Evolutionary conservation across 106 monocot genomes (phyloP).

Genomic region (Platanthera zijinensis): DNA sequence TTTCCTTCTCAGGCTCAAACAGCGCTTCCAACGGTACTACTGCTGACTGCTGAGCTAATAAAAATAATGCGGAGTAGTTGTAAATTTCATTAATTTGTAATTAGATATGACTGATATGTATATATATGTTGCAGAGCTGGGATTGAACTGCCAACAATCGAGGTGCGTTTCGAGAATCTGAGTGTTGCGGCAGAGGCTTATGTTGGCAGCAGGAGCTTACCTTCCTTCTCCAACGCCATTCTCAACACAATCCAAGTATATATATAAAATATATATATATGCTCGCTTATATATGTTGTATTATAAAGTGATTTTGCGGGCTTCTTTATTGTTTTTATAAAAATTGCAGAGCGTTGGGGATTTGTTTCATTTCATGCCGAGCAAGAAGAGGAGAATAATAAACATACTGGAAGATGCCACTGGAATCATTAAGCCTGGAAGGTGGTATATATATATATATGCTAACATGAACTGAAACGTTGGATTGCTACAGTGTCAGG

Average conservation of each 20-base stretch:
- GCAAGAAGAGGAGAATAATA: slow-evolving; percentile 17
- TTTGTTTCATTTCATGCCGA: slow-evolving; percentile 11
- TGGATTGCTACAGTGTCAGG: neutral
- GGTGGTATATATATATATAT: slow-evolving; percentile 7
- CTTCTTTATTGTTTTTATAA: neutral
- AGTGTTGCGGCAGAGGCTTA: slow-evolving; percentile 23
- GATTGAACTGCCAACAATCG: slow-evolving; percentile 35
- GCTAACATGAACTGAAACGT: too few relatives aligned
- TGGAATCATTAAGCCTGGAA: slow-evolving; percentile 34
- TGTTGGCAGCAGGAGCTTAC: slow-evolving; percentile 31
- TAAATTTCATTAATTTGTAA: too few relatives aligned
- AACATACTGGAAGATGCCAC: slow-evolving; percentile 25
- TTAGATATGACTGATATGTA: too few relatives aligned
- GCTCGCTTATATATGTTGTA: too few relatives aligned
- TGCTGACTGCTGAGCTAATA: too few relatives aligned
- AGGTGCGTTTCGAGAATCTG: slow-evolving; percentile 32
- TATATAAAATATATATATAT: neutral
- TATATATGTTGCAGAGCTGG: slow-evolving; percentile 18
- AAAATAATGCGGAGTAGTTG: too few relatives aligned
- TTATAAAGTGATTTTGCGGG: neutral
- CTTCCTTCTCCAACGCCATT: slow-evolving; percentile 22
- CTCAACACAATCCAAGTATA: slow-evolving; percentile 24
- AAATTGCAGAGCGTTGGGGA: neutral
- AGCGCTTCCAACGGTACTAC: too few relatives aligned
- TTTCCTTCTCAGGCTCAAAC: too few relatives aligned